These are phyloP conservation scores for Neofusicoccum kwambonambiense DNA, from an alignment of 2,329 filamentous ascomycete genomes.

Conservation along the genomic window DNA sequence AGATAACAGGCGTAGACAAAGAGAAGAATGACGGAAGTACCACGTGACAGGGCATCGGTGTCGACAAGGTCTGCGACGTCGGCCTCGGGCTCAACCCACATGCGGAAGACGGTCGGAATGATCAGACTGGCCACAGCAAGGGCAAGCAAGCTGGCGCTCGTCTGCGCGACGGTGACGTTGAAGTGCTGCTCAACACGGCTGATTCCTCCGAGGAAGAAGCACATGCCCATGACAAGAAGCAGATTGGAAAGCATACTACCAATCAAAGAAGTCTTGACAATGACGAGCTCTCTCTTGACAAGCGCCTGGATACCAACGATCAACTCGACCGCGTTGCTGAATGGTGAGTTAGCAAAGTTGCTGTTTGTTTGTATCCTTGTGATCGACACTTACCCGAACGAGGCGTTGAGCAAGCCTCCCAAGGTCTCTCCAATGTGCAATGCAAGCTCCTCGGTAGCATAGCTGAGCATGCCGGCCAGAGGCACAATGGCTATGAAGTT, in stretches of 20 bases:
- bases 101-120: conserved; percentile 83
- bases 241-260: conserved; percentile 91
- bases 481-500: conserved; percentile 95
- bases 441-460: conserved; percentile 87
- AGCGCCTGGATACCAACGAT: conserved; percentile 87
- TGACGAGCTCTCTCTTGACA: conserved; percentile 68
- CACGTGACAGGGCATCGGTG: conserved; percentile 53
- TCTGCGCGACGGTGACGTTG: conserved; percentile 89
- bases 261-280: conserved; percentile 90
- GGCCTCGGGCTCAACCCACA: conserved; percentile 40
- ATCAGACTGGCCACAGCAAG: conserved; percentile 79
- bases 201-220: conserved; percentile 83
- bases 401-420: conserved; percentile 85
- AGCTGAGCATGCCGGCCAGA: conserved; percentile 80
- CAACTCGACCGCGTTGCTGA: conserved; percentile 78
- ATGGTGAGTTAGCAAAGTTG: conserved; percentile 24
- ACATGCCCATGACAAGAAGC: conserved; percentile 85
- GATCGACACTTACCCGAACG: conserved; percentile 65
- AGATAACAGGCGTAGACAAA: conserved; percentile 82
- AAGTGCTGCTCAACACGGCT: conserved; percentile 81
- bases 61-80: neutral
- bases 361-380: conserved; percentile 23
- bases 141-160: conserved; percentile 76
- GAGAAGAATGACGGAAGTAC: conserved; percentile 76
- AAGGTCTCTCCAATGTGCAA: conserved; percentile 75